phyloP scores from a whole-genome alignment of 768 basidiomycete species.

The Pleurotus eryngii region DNA sequence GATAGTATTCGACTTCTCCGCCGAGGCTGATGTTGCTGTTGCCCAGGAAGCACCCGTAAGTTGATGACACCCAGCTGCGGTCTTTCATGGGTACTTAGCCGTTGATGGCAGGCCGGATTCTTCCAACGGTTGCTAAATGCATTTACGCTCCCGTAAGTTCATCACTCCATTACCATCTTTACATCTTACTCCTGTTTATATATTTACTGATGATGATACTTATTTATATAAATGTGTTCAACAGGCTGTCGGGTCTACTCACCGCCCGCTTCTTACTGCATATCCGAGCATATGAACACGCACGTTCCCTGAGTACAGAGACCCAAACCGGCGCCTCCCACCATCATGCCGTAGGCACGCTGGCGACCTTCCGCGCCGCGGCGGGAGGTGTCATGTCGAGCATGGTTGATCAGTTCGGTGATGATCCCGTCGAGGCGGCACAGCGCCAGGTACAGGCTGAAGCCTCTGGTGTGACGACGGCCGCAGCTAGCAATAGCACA shows the following conservation, averaged over 20 bases:
- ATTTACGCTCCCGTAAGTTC: constrained; percentile 1
- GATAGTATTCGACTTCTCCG: neutral
- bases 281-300: constrained; percentile 15
- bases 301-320: neutral
- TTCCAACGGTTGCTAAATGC: constrained; percentile 15
- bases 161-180: neutral
- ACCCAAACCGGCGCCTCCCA: neutral
- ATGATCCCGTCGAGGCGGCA: constrained; percentile 5
- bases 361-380: neutral
- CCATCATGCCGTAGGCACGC: neutral
- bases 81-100: neutral
- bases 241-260: constrained; percentile 18
- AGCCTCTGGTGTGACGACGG: too few relatives aligned
- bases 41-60: constrained; percentile 19
- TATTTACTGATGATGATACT: too few relatives aligned
- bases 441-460: neutral
- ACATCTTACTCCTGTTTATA: neutral
- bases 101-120: constrained; percentile 19
- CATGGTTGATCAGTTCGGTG: constrained; percentile 6
- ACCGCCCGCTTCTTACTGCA: constrained; percentile 21
- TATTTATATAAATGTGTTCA: too few relatives aligned
- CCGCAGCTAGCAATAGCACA: too few relatives aligned
- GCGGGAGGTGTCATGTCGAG: neutral
- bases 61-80: neutral
- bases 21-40: neutral